These are phyloP conservation scores for Solanum bukasovii DNA, from an alignment of 257 asterid genomes.

Conservation along the genomic window DNA sequence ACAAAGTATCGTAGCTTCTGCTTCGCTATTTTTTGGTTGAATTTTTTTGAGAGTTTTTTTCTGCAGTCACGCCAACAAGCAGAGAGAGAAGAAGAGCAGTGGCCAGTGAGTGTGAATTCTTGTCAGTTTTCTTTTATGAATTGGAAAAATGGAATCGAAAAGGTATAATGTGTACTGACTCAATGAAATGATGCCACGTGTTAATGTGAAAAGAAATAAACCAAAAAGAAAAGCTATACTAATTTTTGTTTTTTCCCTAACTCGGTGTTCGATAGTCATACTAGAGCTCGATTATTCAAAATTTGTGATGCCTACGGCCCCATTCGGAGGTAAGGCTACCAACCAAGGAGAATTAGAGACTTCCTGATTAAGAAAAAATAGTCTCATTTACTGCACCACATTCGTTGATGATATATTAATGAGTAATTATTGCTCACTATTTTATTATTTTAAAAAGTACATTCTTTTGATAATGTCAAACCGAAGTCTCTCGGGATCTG, in stretches of 20 bases:
- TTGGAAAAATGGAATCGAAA: neutral
- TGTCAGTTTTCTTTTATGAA: neutral
- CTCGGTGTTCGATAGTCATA: no score
- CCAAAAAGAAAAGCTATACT: neutral
- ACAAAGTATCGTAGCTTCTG: neutral
- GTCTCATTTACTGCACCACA: fast-evolving
- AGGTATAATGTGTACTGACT: neutral
- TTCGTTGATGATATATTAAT: no score
- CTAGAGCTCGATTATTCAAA: fast-evolving
- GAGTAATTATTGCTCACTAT: neutral
- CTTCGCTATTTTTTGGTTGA: neutral
- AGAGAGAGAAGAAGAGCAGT: neutral
- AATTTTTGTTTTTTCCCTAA: neutral
- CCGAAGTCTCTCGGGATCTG: neutral
- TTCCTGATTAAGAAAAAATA: no score
- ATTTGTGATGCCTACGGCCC: neutral
- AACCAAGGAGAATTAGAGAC: no score
- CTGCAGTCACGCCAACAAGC: neutral
- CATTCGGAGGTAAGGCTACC: neutral
- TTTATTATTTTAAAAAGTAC: neutral
- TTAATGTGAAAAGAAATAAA: neutral
- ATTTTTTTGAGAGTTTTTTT: neutral
- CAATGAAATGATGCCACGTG: neutral
- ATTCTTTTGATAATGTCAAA: neutral
- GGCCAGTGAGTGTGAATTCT: neutral